Evolutionary conservation across 495 filamentous ascomycete species (phyloP), one percentile per base, ranked within the genome.

Genomic region (Cercophora samala): DNA sequence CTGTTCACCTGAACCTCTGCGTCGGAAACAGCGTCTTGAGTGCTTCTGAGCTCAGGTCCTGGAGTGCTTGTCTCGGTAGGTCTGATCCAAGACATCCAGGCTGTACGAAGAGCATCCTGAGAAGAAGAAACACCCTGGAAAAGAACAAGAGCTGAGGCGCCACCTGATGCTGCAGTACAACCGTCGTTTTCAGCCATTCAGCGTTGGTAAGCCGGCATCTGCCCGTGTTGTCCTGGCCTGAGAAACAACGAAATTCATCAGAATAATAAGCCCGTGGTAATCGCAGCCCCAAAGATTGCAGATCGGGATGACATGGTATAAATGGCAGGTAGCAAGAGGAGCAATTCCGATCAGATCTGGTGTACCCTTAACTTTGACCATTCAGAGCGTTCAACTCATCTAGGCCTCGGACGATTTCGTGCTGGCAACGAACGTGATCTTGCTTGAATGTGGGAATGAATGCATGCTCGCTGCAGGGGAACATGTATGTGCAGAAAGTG

Each of bases 121-220:
- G 53, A 56, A 23, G 53, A 19, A 56, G 22, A 56, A 56, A 23
- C n/a, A 56, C 4, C 53, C n/a, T 4, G 15, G n/a, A 19, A 56
- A 23, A 23, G 22, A 56, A 56, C n/a, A 56, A 56, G 22, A 23
- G 53, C 53, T 56, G 53, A 56, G 4, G 53, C 53, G 53, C 53
- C 53, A 56, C 53, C 17, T 19, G 53, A 5, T 56, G 53, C 53
- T 56, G 53, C 53, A 19, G 53, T 56, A 56, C 53, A 21, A 56
- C 53, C 53, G 53, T 56, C 13, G 8, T 1, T 56, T 23, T 56
- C 53, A 56, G 53, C 53, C 22, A 21, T 56, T 11, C 5, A 56
- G 53, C 11, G 37, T 46, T 46, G 37, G 37, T 46, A 11, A 46
- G 37, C 37, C 37, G 37, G 37, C 37, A 46, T 46, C 37, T 46